Base-by-base conservation (phyloP, 176 grass and related monocot genomes). In the Elaeis guineensis region DNA sequence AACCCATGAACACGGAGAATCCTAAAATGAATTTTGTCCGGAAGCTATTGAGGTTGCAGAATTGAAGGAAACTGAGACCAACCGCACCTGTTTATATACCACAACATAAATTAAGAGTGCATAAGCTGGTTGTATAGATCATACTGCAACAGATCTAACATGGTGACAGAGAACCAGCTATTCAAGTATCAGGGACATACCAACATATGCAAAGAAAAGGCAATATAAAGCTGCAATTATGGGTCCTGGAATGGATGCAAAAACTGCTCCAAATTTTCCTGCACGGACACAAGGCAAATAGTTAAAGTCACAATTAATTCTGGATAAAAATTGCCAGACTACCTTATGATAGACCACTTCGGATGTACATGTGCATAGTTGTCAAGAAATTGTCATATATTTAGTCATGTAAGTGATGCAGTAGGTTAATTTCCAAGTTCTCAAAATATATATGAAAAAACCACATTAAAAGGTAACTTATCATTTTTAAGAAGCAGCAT, bases 1-100 rank as follows among this genome's bases (percentile, higher is more conserved):
- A 75, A 15, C 91, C 91, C 78, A 96, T 84, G 59, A 96, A 96
- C 69, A 96, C 63, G 7, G 86, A 96, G 71, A 96, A 85, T 29
- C 91, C 91, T 23, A 90, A 8, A 59, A 96, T 96, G 63, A 96
- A 96, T 57, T 87, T 90, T 32, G 75, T 85, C 64, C 83, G 63
- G 80, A 96, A 96, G 69, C 82, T 90, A 15, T 96, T 96, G 25
- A 96, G 80, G 80, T 90, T 87, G 62, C 83, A 87, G 22, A 96
- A 90, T 48, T 96, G 91, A 59, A 96, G 75, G 39, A 79, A 85
- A 12, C 86, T 77, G 69, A 90, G 29, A 30, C 91, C 91, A 21
- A 75, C 86, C 65, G 77, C 62, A 57, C 91, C 91, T 96, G 80
- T 90, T 84, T 62, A 61, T 52, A 28, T 53, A 78, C 16, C 68